Base-by-base conservation (phyloP, 2,329 filamentous ascomycete species). In the Paracorniculantispora psalliotae region DNA sequence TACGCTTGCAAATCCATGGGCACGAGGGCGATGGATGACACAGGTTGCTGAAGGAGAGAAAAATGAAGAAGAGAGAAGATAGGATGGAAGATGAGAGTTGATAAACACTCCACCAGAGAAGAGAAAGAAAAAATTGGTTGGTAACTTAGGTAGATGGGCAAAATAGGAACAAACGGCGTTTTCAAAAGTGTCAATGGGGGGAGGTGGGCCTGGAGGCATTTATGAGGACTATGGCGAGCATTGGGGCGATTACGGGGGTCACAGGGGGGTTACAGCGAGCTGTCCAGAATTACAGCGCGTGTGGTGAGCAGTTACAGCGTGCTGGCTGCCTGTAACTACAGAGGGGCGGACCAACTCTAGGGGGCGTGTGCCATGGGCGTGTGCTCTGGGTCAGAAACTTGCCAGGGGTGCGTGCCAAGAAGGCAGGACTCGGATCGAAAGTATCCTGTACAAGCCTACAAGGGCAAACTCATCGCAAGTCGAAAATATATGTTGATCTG, bases 161-260 rank as follows among this genome's bases (percentile, higher is more conserved):
- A n/a, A n/a, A n/a, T n/a, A n/a, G n/a, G n/a, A n/a, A 57, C 47
- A 51, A 57, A 51, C 47, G 55, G 47, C 55, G 46, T 25, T 30
- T 51, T 33, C 13, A n/a, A 30, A 43, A 46, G 50, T 12, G 50
- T n/a, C 54, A 59, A 59, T 54, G 57, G 48, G 57, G 57, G 50
- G n/a, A n/a, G 15, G 57, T 49, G 57, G 57, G 50, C 50, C 15
- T 35, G 50, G 57, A 41, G 57, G 50, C 57, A 54, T 59, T 59
- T 59, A 59, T 59, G 39, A 53, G 50, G 49, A 26, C 21, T 19
- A 44, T 44, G 47, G 30, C 33, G 53, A 56, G 43, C 53, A 35
- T 35, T 55, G 28, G 51, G 17, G 33, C 17, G 19, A 17, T 30
- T 57, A 17, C 37, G 28, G 41, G 25, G 51, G 25, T 25, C 15